Evolutionary conservation across 495 filamentous ascomycete species (phyloP).

Genomic region (Penicillium argentinense): DNA sequence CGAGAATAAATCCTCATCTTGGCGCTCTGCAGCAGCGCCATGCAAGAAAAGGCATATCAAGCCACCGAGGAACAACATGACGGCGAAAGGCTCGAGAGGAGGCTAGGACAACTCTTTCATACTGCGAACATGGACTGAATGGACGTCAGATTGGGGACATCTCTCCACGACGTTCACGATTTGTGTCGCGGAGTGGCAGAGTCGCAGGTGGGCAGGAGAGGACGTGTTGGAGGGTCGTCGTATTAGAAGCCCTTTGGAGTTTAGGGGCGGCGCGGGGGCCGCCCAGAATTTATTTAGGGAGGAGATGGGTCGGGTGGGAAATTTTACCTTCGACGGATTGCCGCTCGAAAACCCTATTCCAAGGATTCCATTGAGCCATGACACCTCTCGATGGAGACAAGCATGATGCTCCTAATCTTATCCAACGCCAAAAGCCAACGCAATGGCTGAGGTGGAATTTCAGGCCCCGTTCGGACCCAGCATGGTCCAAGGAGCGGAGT

Average conservation of each 20-base stretch:
- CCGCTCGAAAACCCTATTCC: neutral
- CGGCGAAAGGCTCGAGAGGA: neutral
- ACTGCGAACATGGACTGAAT: neutral
- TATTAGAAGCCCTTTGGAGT: neutral
- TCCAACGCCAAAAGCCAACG: neutral
- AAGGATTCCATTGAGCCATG: neutral
- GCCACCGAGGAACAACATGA: slow-evolving; percentile 3
- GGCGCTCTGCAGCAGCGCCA: slow-evolving; percentile 2
- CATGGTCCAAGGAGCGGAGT: neutral
- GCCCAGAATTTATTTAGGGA: neutral
- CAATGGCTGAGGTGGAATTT: neutral
- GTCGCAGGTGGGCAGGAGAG: too few species aligned
- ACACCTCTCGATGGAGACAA: neutral
- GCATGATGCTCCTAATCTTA: neutral
- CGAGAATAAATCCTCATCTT: slow-evolving; percentile 1
- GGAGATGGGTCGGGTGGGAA: neutral
- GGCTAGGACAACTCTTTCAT: slow-evolving; percentile 1
- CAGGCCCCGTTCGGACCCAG: neutral
- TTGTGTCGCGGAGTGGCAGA: neutral
- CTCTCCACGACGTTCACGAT: neutral
- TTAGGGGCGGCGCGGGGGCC: neutral
- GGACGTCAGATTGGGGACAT: neutral
- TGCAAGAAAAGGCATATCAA: neutral
- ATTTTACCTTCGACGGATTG: neutral
- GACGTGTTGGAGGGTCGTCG: too few species aligned